These are phyloP conservation scores for Microbotryum intermedium DNA, from an alignment of 1,284 basidiomycete genomes.

Conservation along the genomic window DNA sequence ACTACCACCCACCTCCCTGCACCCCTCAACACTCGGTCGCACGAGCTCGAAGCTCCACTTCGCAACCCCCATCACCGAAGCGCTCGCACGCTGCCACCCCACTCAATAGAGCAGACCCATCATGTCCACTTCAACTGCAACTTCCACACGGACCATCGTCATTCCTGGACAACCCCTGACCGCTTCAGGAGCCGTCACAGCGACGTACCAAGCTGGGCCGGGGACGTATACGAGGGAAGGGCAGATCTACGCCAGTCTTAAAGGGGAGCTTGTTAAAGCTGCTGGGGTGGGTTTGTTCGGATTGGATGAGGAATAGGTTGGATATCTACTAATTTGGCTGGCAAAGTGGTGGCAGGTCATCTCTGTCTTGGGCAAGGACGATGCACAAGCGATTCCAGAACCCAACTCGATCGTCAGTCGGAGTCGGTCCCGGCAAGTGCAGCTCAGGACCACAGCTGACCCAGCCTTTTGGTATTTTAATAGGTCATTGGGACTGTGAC, in stretches of 20 bases:
- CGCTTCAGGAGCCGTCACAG: conserved; percentile 49
- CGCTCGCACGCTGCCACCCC: too few species aligned
- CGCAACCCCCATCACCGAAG: too few species aligned
- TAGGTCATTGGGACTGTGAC: conserved; percentile 71
- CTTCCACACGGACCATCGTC: conserved; percentile 37
- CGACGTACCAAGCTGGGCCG: conserved; percentile 50
- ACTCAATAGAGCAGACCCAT: too few species aligned
- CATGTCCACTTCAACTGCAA: too few species aligned
- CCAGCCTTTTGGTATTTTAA: conserved; percentile 49
- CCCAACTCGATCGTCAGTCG: conserved; percentile 39
- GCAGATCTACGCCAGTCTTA: conserved; percentile 59
- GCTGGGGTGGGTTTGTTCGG: conserved; percentile 55
- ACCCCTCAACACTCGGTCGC: too few species aligned
- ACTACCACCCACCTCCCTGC: too few species aligned
- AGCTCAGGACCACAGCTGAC: conserved; percentile 59
- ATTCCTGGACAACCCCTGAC: conserved; percentile 76
- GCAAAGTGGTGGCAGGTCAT: neutral
- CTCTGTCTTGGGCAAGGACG: conserved; percentile 39
- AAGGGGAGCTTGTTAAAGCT: conserved; percentile 56
- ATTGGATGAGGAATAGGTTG: conserved; percentile 10
- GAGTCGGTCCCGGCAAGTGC: conserved; percentile 52
- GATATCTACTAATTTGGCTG: too few species aligned
- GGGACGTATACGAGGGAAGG: conserved; percentile 63
- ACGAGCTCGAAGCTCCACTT: too few species aligned
- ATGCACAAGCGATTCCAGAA: conserved; percentile 40